A percentile compares a stretch with the other conserved stretches of the same genome.
Evolutionary conservation across 441 rosid species (phyloP).

Genomic region (Rhodomyrtus psidioides): DNA sequence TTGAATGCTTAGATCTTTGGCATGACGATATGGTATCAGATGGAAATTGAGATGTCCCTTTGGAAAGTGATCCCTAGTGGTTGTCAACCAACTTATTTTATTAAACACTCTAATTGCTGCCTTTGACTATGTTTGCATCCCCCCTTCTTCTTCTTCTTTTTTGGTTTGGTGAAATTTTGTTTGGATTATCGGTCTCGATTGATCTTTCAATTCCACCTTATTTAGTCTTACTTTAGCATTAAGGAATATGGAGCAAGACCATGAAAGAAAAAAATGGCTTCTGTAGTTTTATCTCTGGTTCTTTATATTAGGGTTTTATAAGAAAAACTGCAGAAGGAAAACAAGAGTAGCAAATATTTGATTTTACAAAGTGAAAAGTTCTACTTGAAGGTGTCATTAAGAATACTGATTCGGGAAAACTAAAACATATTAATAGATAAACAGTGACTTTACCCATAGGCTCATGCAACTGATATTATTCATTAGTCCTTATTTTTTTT

Average conservation of each 20-base stretch:
- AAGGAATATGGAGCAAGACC: conserved; percentile 12
- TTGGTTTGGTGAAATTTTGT: conserved; percentile 32
- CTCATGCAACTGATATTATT: neutral
- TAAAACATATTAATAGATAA: neutral
- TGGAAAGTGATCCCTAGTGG: neutral
- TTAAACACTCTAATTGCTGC: conserved; percentile 16
- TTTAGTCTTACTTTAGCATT: conserved; percentile 28
- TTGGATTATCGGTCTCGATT: conserved; percentile 22
- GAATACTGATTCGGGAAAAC: neutral
- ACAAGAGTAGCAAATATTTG: neutral
- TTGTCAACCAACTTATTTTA: conserved; percentile 6
- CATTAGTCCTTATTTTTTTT: neutral
- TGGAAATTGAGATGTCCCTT: neutral
- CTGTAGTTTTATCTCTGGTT: neutral
- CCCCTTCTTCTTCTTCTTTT: neutral
- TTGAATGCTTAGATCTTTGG: neutral
- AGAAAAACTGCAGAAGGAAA: neutral
- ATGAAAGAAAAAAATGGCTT: neutral
- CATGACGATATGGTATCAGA: neutral
- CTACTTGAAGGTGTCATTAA: neutral
- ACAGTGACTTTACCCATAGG: neutral
- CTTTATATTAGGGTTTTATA: neutral
- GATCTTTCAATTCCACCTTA: conserved; percentile 22
- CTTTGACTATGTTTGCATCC: conserved; percentile 5
- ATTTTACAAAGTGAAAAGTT: neutral